Percentiles rank a stretch among this genome's conserved stretches.
phyloP scores from a whole-genome alignment of 2,329 filamentous ascomycete species.

The Fusarium denticulatum region DNA sequence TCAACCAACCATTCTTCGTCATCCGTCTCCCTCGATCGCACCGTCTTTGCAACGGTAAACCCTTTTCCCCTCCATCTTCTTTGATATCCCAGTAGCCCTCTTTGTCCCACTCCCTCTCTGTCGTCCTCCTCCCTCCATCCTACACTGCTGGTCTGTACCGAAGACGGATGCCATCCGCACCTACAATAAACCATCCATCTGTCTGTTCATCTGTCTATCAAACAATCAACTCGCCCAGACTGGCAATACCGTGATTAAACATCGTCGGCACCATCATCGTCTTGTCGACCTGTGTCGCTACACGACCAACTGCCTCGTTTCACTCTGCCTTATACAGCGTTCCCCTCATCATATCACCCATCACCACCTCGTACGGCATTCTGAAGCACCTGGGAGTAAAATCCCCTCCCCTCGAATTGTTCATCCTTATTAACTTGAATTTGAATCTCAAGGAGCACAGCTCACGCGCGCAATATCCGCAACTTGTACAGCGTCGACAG shows the following conservation, averaged over 20 bases:
- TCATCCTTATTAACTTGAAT: background rate
- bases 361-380: constrained; percentile 11
- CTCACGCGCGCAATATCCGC: constrained; percentile 12
- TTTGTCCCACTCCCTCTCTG: constrained; percentile 40
- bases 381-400: constrained; percentile 1
- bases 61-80: constrained; percentile 34
- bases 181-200: constrained; percentile 32
- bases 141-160: constrained; percentile 1
- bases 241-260: constrained; percentile 18
- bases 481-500: constrained; percentile 19
- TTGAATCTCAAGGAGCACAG: constrained; percentile 6
- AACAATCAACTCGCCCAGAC: constrained; percentile 26
- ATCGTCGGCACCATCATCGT: constrained; percentile 26
- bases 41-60: constrained; percentile 43
- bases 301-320: constrained; percentile 10
- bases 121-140: constrained; percentile 20
- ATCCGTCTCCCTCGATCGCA: constrained; percentile 46
- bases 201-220: constrained; percentile 23
- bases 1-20: constrained; percentile 49
- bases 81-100: constrained; percentile 38
- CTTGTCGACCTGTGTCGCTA: constrained; percentile 4
- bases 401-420: background rate
- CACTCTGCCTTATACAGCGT: constrained; percentile 5
- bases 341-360: background rate
- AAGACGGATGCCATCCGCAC: constrained; percentile 30